phyloP scores from a whole-genome alignment of 1,284 basidiomycete genomes.

The Cryptococcus sp. region DNA sequence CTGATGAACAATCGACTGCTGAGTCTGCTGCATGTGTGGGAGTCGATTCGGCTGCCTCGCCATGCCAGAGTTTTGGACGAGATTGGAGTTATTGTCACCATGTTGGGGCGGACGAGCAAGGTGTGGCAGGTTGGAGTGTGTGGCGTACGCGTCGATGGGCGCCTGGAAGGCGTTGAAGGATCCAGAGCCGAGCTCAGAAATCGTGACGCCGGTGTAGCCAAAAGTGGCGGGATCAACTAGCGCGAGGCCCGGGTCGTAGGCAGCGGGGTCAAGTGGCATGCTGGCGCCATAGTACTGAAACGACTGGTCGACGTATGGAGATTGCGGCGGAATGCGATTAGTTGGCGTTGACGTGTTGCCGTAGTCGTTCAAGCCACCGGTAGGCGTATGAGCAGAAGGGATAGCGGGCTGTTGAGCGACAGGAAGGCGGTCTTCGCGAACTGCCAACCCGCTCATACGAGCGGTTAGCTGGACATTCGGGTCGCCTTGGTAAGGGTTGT shows the following conservation, averaged over 20 bases:
- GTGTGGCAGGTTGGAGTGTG: conserved; percentile 1
- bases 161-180: not conserved
- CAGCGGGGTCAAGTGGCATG: too few species aligned
- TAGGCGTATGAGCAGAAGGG: not conserved
- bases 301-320: conserved; percentile 4
- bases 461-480: not conserved
- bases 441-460: not conserved
- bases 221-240: conserved; percentile 2
- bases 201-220: conserved; percentile 3
- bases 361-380: not conserved
- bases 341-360: not conserved
- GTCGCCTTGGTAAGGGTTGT: not conserved
- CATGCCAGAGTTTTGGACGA: not conserved
- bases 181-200: conserved; percentile 1
- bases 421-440: not conserved
- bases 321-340: not conserved
- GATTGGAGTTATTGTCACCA: not conserved
- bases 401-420: not conserved
- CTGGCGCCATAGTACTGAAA: too few species aligned
- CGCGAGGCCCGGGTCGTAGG: too few species aligned
- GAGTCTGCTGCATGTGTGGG: conserved; percentile 4
- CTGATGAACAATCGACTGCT: conserved; percentile 1
- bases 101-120: conserved; percentile 2
- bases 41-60: conserved; percentile 6
- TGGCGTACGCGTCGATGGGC: conserved; percentile 7